phyloP scores from a whole-genome alignment of 139 green algal genomes.

The Coccomyxa sp. region DNA sequence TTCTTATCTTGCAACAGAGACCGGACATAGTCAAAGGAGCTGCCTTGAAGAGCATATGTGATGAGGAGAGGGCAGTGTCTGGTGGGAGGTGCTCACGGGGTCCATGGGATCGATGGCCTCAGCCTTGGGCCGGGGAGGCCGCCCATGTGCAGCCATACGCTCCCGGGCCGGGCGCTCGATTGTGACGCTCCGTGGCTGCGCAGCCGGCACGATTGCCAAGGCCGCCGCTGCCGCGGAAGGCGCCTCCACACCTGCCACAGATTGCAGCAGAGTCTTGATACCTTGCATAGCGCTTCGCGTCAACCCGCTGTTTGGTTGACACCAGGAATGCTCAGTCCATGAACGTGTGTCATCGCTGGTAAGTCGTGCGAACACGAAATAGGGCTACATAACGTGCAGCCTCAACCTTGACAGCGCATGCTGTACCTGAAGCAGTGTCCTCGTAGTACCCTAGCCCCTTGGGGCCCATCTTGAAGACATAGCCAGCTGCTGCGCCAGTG shows the following conservation, averaged over 20 bases:
- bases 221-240: conserved; percentile 2
- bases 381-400: too few relatives aligned
- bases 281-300: too few relatives aligned
- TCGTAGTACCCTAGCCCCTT: conserved; percentile 53
- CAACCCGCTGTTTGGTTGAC: too few relatives aligned
- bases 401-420: too few relatives aligned
- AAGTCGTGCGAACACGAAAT: too few relatives aligned
- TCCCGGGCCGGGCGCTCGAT: conserved; percentile 2
- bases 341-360: too few relatives aligned
- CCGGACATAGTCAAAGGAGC: too few relatives aligned
- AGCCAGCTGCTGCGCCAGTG: conserved; percentile 43
- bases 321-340: too few relatives aligned
- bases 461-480: conserved; percentile 59
- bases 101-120: conserved; percentile 74
- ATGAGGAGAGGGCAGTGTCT: too few relatives aligned
- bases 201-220: not conserved
- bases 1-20: not conserved
- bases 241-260: not conserved
- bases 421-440: too few relatives aligned
- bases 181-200: not conserved
- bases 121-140: not conserved
- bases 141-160: conserved; percentile 18
- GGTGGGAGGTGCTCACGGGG: conserved; percentile 56
- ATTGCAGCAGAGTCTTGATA: not conserved
- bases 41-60: too few relatives aligned